Conservation (phyloP, 495 filamentous ascomycete species). For the Xylaria bambusicola region DNA sequence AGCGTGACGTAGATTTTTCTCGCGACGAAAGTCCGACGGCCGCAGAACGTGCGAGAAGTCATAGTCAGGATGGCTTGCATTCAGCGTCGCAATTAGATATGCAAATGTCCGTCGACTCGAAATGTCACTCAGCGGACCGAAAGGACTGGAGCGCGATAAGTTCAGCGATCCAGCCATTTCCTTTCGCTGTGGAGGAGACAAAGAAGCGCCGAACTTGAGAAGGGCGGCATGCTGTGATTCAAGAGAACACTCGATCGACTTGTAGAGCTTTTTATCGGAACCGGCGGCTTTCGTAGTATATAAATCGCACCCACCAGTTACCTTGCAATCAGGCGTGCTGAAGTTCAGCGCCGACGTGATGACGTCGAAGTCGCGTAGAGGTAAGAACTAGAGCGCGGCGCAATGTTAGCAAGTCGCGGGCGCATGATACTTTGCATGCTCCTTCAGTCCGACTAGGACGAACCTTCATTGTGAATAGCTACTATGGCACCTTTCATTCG, state of each 20-base stretch:
- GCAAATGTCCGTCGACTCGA: slow-evolving; percentile 90
- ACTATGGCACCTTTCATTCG: slow-evolving; percentile 2
- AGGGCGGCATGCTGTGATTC: slow-evolving; percentile 87
- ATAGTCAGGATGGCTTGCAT: slow-evolving; percentile 95
- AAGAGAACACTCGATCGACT: slow-evolving; percentile 84
- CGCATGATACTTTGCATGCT: background rate
- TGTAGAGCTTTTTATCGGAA: slow-evolving; percentile 94
- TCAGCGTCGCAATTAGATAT: slow-evolving; percentile 96
- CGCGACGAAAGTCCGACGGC: slow-evolving; percentile 82
- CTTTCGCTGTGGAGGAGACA: slow-evolving; percentile 73
- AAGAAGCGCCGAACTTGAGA: slow-evolving; percentile 73
- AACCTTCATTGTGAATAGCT: slow-evolving; percentile 16
- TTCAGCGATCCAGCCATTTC: slow-evolving; percentile 64
- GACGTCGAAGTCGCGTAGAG: slow-evolving; percentile 82
- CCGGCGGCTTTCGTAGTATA: slow-evolving; percentile 97
- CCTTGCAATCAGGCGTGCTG: slow-evolving; percentile 85
- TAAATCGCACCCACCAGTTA: slow-evolving; percentile 88
- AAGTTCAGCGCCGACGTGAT: slow-evolving; percentile 91
- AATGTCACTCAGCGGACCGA: slow-evolving; percentile 82
- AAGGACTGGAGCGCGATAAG: slow-evolving; percentile 81
- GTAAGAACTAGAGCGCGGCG: slow-evolving; percentile 67
- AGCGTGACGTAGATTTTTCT: slow-evolving; percentile 70
- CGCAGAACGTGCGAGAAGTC: slow-evolving; percentile 91
- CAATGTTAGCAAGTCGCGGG: slow-evolving; percentile 4
- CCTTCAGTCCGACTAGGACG: background rate